Conservation (phyloP, 495 filamentous ascomycete species). For the Aspergillus campestris region DNA sequence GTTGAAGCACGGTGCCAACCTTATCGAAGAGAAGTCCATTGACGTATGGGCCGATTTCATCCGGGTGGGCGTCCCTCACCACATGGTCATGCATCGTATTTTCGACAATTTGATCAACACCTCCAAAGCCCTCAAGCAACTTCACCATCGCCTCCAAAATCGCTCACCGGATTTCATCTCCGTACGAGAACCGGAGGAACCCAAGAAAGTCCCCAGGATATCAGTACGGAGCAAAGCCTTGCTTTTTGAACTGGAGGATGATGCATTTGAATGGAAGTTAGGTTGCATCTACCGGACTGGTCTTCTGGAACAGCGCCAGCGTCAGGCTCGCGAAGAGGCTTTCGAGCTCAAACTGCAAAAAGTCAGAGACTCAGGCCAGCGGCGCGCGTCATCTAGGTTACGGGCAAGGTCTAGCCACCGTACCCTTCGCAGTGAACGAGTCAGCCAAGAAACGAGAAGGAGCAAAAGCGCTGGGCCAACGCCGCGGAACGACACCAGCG, state of each 20-base stretch:
- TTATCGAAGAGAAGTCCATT: constrained; percentile 70
- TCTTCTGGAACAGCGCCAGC: constrained; percentile 78
- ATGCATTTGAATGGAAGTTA: constrained; percentile 94
- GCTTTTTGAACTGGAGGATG: constrained; percentile 88
- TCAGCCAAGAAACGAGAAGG: constrained; percentile 35
- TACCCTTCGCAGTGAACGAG: constrained; percentile 36
- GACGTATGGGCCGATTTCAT: constrained; percentile 82
- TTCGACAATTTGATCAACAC: constrained; percentile 89
- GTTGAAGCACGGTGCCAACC: constrained; percentile 50
- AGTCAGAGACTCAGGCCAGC: constrained; percentile 58
- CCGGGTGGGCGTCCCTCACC: constrained; percentile 84
- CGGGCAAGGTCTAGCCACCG: constrained; percentile 44
- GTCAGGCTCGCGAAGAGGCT: constrained; percentile 81
- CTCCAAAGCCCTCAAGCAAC: constrained; percentile 76
- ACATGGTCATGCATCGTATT: constrained; percentile 81
- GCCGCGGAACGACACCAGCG: constrained; percentile 21
- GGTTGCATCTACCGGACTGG: constrained; percentile 86
- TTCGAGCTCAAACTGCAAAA: constrained; percentile 81
- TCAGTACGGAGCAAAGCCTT: constrained; percentile 73
- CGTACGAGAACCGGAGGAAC: constrained; percentile 69
- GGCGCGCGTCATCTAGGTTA: constrained; percentile 39
- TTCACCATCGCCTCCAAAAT: constrained; percentile 84
- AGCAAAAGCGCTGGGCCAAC: constrained; percentile 48
- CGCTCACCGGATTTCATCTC: constrained; percentile 81
- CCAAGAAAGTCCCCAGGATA: constrained; percentile 77